Percentiles rank a stretch among this genome's conserved stretches.
phyloP scores from a whole-genome alignment of 1,284 basidiomycete species.

The Phellopilus nigrolimitatus region DNA sequence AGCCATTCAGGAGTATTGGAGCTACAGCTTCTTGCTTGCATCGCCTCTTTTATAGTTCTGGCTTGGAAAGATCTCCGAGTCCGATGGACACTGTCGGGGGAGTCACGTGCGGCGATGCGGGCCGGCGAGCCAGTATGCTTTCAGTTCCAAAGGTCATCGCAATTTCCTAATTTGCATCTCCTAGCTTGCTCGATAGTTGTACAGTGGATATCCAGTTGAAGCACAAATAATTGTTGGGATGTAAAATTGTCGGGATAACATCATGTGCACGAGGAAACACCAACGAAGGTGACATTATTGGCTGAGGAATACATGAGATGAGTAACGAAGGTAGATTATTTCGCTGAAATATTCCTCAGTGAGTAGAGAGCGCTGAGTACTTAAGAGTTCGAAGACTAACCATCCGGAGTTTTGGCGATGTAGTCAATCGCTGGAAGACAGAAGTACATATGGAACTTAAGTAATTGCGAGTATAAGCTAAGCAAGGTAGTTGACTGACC shows the following conservation, averaged over 20 bases:
- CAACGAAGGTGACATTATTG: slow-evolving; percentile 11
- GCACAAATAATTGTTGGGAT: slow-evolving; percentile 4
- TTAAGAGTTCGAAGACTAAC: slow-evolving; percentile 36
- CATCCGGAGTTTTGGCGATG: slow-evolving; percentile 92
- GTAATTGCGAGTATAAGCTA: slow-evolving; percentile 11
- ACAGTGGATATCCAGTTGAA: background rate
- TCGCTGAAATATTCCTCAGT: slow-evolving; percentile 23
- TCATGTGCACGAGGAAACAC: slow-evolving; percentile 9
- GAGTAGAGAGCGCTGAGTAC: slow-evolving; percentile 19
- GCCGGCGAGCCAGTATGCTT: no score
- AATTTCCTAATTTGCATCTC: background rate
- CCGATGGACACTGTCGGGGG: background rate
- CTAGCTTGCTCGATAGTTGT: background rate
- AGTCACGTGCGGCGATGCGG: background rate
- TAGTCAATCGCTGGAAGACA: slow-evolving; percentile 84
- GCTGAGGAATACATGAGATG: slow-evolving; percentile 11
- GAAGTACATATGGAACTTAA: slow-evolving; percentile 20
- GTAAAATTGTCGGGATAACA: no score
- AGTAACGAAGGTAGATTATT: slow-evolving; percentile 12
- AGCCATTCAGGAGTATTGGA: slow-evolving; percentile 5
- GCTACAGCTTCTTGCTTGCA: background rate
- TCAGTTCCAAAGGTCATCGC: background rate
- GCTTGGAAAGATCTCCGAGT: background rate
- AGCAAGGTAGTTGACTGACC: slow-evolving; percentile 46
- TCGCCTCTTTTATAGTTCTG: slow-evolving; percentile 10